Evolutionary conservation across 2,329 filamentous ascomycete genomes (phyloP).

Genomic region (Metarhizium humberi): DNA sequence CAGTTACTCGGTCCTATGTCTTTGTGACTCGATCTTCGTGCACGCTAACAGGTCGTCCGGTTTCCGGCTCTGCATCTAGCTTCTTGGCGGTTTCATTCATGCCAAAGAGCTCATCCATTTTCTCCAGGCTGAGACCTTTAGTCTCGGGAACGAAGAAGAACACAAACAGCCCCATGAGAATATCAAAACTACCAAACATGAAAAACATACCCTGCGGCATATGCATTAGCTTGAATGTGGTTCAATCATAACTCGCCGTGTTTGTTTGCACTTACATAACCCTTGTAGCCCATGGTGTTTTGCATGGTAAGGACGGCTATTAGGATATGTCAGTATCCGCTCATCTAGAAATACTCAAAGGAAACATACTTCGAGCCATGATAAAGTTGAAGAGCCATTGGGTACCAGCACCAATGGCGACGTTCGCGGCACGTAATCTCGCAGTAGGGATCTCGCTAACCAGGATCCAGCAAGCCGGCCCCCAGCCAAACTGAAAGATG

Average conservation of each 20-base stretch:
- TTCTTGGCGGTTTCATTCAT: constrained; percentile 34
- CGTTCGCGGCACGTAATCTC: constrained; percentile 56
- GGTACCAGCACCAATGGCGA: constrained; percentile 57
- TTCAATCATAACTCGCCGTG: not conserved
- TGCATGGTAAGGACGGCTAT: constrained; percentile 57
- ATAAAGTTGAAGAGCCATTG: constrained; percentile 72
- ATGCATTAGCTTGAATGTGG: not conserved
- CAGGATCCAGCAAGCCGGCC: constrained; percentile 64
- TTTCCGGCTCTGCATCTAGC: constrained; percentile 21
- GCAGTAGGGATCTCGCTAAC: constrained; percentile 60
- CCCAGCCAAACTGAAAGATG: constrained; percentile 64
- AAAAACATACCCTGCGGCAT: constrained; percentile 50
- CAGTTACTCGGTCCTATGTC: not conserved
- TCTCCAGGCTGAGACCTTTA: constrained; percentile 54
- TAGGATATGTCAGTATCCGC: not conserved
- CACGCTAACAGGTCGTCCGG: constrained; percentile 15
- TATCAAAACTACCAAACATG: constrained; percentile 58
- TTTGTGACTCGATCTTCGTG: constrained; percentile 15
- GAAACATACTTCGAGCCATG: constrained; percentile 44
- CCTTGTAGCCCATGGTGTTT: constrained; percentile 34
- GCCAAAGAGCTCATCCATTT: constrained; percentile 59
- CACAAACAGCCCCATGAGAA: constrained; percentile 55
- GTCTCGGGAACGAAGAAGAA: constrained; percentile 64
- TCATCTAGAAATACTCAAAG: not conserved
- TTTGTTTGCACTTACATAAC: constrained; percentile 24